Percentiles rank a stretch among this genome's conserved stretches.
phyloP scores from a whole-genome alignment of 73 alveolate genomes.

The Diophrys appendiculata region DNA sequence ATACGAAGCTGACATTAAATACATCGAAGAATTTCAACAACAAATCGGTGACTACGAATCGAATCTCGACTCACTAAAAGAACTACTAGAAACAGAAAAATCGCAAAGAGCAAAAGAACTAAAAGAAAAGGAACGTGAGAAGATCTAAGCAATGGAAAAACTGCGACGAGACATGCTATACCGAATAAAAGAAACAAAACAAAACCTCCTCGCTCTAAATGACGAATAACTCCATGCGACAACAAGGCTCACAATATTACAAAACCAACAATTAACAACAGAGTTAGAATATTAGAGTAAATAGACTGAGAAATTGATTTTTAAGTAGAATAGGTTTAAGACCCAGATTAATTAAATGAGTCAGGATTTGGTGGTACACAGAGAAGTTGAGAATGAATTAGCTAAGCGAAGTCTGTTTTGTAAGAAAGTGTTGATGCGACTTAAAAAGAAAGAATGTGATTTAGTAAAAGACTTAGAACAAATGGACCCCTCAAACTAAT shows the following conservation, averaged over 20 bases:
- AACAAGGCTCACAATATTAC: conserved; percentile 80
- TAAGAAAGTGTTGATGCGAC: conserved; percentile 46
- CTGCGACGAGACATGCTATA: conserved; percentile 62
- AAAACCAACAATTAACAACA: conserved; percentile 82
- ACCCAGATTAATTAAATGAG: conserved; percentile 72
- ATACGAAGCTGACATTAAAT: too few relatives aligned
- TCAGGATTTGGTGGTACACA: conserved; percentile 81
- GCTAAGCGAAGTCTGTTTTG: conserved; percentile 77
- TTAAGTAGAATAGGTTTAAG: conserved; percentile 66
- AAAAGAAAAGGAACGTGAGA: conserved; percentile 61
- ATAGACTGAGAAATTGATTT: conserved; percentile 76
- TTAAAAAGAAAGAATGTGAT: background rate
- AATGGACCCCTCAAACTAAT: background rate
- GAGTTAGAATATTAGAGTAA: conserved; percentile 85
- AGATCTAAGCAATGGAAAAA: conserved; percentile 58
- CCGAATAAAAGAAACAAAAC: conserved; percentile 53
- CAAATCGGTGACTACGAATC: too few relatives aligned
- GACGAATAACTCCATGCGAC: conserved; percentile 63
- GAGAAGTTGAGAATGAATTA: conserved; percentile 77
- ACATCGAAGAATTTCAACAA: too few relatives aligned
- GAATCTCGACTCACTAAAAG: too few relatives aligned
- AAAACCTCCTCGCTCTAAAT: conserved; percentile 43
- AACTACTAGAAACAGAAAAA: conserved; percentile 46
- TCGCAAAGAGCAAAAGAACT: conserved; percentile 39
- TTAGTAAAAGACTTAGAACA: background rate